These are phyloP conservation scores for Grosmannia penicillata DNA, from an alignment of 2,329 filamentous ascomycete species.

Conservation along the genomic window DNA sequence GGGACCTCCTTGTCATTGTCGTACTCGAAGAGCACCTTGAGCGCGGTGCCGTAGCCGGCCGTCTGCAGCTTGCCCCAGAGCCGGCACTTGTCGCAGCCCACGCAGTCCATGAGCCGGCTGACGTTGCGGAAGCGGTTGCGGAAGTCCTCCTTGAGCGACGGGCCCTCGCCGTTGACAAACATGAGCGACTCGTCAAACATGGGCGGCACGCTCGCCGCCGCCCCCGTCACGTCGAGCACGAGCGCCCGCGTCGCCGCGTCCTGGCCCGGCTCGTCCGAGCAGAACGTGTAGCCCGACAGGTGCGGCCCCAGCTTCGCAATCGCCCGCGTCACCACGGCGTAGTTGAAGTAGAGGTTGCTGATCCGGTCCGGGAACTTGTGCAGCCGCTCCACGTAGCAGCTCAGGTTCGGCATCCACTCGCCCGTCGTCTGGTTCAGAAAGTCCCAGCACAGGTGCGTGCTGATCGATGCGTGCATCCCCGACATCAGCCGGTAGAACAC, in stretches of 20 bases:
- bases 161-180: slow-evolving; percentile 68
- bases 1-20: slow-evolving; percentile 51
- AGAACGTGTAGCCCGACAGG: slow-evolving; percentile 73
- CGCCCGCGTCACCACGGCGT: slow-evolving; percentile 83
- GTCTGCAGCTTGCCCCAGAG: slow-evolving; percentile 97
- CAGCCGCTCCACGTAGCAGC: slow-evolving; percentile 79
- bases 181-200: slow-evolving; percentile 94
- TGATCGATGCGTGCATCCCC: slow-evolving; percentile 97
- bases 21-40: slow-evolving; percentile 94
- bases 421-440: slow-evolving; percentile 92
- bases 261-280: slow-evolving; percentile 68
- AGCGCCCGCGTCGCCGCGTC: slow-evolving; percentile 69
- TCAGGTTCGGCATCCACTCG: slow-evolving; percentile 77
- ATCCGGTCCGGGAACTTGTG: slow-evolving; percentile 78
- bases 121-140: slow-evolving; percentile 94
- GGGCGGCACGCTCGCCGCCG: slow-evolving; percentile 52
- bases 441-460: slow-evolving; percentile 88
- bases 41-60: slow-evolving; percentile 80
- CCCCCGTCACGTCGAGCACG: slow-evolving; percentile 59
- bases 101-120: slow-evolving; percentile 93
- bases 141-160: slow-evolving; percentile 89
- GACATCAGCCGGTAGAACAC: slow-evolving; percentile 93
- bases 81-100: slow-evolving; percentile 95
- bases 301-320: slow-evolving; percentile 80
- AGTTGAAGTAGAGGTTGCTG: slow-evolving; percentile 98